Conservation (phyloP, 176 grass and related monocot species). For the Carex scoparia region DNA sequence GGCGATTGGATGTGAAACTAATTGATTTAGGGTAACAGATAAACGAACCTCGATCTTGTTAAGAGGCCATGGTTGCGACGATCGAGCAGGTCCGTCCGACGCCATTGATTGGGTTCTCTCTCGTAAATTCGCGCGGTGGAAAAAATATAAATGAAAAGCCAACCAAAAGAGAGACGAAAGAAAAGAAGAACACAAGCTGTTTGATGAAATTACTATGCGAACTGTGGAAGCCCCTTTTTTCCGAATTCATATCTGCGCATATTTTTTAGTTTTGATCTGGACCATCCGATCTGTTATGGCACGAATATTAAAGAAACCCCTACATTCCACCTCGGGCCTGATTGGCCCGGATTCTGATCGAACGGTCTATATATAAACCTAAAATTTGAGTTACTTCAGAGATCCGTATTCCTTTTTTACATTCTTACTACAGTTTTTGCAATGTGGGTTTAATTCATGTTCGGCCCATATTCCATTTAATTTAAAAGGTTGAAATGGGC, state of each 20-base stretch:
- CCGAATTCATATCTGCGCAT: too few species aligned
- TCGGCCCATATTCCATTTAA: neutral
- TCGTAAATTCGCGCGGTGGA: neutral
- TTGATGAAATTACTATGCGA: neutral
- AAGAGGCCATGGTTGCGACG: constrained; percentile 49
- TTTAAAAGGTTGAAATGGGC: neutral
- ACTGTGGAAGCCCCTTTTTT: neutral
- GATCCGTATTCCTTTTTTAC: neutral
- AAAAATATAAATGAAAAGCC: neutral
- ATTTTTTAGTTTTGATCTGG: too few species aligned
- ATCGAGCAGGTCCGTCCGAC: constrained; percentile 29
- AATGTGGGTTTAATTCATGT: neutral
- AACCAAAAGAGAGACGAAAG: neutral
- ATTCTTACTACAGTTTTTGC: neutral
- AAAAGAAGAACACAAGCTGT: neutral
- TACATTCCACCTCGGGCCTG: too few species aligned
- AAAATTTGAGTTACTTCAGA: too few species aligned
- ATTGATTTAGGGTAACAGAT: neutral
- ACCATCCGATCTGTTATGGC: too few species aligned
- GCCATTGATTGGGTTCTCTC: constrained; percentile 22
- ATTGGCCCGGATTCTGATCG: too few species aligned
- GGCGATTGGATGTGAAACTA: neutral
- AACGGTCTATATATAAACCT: too few species aligned
- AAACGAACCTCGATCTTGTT: constrained; percentile 56
- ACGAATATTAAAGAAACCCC: too few species aligned